Evolutionary conservation across 2,329 filamentous ascomycete genomes (phyloP), one percentile per base, ranked within the genome.

Genomic region (Aulographum hederae): DNA sequence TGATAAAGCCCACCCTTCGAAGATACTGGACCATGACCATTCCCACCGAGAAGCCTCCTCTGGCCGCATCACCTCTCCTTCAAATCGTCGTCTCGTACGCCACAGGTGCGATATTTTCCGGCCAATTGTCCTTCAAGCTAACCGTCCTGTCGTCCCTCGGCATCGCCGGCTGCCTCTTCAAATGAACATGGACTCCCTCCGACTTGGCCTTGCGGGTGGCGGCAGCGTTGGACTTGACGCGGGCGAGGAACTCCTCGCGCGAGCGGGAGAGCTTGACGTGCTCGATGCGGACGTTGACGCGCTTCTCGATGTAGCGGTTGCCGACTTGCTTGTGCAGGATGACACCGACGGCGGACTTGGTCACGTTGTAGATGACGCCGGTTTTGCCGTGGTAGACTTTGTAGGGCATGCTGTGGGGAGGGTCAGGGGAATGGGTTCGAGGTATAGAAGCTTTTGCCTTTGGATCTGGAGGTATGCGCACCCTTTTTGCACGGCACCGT

Each of bases 331-430:
- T 94, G 79, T 92, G 86, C 67, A 98, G 80, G 67, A 98, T 94
- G 63, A 98, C 79, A 54, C 89, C 89, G 58, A 98, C 84, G 45
- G 89, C 80, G 52, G 73, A 79, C 76, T 94, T 93, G 66, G 86
- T 89, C 53, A 98, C 89, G 72, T 98, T 98, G 36, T 54, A 55
- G 50, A 56, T 44, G 40, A 56, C 50, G 40, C 53, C 53, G 43
- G 85, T 93, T 80, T 95, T 95, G 57, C 86, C 89, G 73, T 95
- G 85, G 78, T 92, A 94, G 67, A 93, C 79, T 74, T 94, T 94
- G 78, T 85, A 84, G 53, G 86, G 85, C 82, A 93, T 89, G 70
- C 82, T 84, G 52, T 32, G 35, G 20, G 34, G 27, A 16, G 10
- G 27, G 27, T 28, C 15, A 28, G 27, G 15, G 13, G 13, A 25